Evolutionary conservation across 352 stramenopile genomes (phyloP).

Genomic region (Phytophthora tubulina): DNA sequence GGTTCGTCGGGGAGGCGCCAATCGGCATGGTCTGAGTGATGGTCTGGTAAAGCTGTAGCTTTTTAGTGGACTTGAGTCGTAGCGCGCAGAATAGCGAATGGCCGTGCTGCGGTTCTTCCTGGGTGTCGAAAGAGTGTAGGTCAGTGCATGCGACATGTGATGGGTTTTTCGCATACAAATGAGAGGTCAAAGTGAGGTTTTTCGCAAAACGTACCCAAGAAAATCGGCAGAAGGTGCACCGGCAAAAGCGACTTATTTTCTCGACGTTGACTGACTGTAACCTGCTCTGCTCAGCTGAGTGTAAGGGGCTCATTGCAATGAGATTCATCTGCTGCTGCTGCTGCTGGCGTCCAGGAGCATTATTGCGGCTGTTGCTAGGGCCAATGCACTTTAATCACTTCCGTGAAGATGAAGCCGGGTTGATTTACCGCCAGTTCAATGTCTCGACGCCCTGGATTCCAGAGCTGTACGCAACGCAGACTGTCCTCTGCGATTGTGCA

Average conservation of each 20-base stretch:
- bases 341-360: background rate
- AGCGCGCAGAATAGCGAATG: constrained; percentile 31
- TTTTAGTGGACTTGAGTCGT: constrained; percentile 6
- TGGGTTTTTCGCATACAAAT: constrained; percentile 18
- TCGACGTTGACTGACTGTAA: constrained; percentile 11
- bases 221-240: constrained; percentile 9
- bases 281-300: background rate
- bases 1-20: constrained; percentile 33
- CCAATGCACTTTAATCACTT: constrained; percentile 2
- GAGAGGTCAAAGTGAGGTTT: constrained; percentile 17
- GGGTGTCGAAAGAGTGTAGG: constrained; percentile 10
- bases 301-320: background rate
- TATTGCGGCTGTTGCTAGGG: constrained; percentile 5
- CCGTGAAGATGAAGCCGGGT: constrained; percentile 21
- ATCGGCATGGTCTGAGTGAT: constrained; percentile 17
- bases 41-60: background rate
- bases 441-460: background rate
- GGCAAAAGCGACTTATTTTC: constrained; percentile 40
- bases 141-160: constrained; percentile 23
- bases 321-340: background rate
- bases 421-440: background rate
- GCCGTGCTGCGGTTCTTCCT: background rate
- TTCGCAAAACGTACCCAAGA: constrained; percentile 29
- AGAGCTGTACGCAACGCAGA: constrained; percentile 5
- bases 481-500: constrained; percentile 22